Evolutionary conservation across 1,284 basidiomycete species (phyloP), one percentile per base, ranked within the genome.

Genomic region (Stereum hirsutum): DNA sequence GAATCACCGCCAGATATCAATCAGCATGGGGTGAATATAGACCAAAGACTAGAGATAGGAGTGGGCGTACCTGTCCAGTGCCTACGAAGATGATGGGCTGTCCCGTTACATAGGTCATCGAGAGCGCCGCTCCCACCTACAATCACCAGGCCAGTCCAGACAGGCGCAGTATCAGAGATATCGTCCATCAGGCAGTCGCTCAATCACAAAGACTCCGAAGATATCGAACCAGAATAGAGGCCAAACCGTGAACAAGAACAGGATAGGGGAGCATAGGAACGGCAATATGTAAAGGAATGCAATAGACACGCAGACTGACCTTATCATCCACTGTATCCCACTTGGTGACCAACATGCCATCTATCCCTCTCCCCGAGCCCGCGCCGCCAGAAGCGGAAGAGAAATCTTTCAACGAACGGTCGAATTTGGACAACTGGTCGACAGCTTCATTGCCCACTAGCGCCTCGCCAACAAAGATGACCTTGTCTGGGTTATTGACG

Each of bases 291-390:
- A n/a, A n/a, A n/a, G n/a, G n/a, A n/a, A n/a, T n/a, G n/a, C 63
- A n/a, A n/a, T n/a, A n/a, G n/a, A n/a, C n/a, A n/a, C n/a, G n/a
- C n/a, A n/a, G n/a, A n/a, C n/a, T 25, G 41, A 82, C 88, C 75
- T 91, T 91, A 63, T 92, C 89, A 54, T 91, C 89, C 10, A 97
- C 94, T 0, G 93, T 97, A 60, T 97, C 93, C 82, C 94, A 96
- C 64, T 97, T 97, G 27, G 94, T 97, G 46, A 97, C 78, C 33
- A 97, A 68, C 83, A 96, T 97, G 20, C 93, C 93, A 58, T 97
- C 94, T 49, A 97, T 94, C 1, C 94, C 94, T 33, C 92, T 77
- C 42, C 82, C 81, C 55, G 79, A 79, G 11, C 77, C 76, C 25
- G 72, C 64, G 1, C 61, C 63, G 1, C 76, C 76, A 1, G 78